Conservation (phyloP, 805 yeast species). For the Cyberlindnera americana region DNA sequence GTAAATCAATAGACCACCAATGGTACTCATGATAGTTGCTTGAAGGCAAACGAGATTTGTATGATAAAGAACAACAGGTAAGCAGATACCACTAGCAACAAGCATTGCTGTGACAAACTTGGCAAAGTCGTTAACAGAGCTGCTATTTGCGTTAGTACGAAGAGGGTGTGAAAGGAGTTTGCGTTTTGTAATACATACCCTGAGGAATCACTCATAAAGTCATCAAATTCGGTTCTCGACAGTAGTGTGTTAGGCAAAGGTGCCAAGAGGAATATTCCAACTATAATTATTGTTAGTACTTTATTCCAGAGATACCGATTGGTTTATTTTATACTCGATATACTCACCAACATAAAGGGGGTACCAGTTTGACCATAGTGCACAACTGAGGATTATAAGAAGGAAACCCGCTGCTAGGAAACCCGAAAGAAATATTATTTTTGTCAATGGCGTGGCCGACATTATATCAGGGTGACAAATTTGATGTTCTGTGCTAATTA, state of each 20-base stretch:
- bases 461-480: conserved; percentile 4
- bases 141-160: background rate
- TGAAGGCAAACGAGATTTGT: conserved; percentile 62
- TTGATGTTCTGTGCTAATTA: too few relatives aligned
- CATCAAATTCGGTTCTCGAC: conserved; percentile 42
- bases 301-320: background rate
- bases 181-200: conserved; percentile 36
- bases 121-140: conserved; percentile 67
- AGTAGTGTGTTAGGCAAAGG: conserved; percentile 69
- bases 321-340: too few relatives aligned
- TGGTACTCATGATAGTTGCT: conserved; percentile 72
- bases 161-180: too few relatives aligned
- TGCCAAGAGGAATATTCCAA: conserved; percentile 59
- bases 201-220: conserved; percentile 57
- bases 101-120: conserved; percentile 75
- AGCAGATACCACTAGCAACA: conserved; percentile 66
- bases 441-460: conserved; percentile 59
- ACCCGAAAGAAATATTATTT: conserved; percentile 70
- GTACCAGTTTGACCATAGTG: conserved; percentile 85
- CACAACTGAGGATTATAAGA: conserved; percentile 82
- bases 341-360: conserved; percentile 69
- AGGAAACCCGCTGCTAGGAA: conserved; percentile 88
- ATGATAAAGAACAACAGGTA: conserved; percentile 78
- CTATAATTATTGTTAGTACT: conserved; percentile 10
- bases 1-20: conserved; percentile 84